phyloP scores from a whole-genome alignment of 2,329 filamentous ascomycete genomes.

The Phaeomoniella chlamydospora region DNA sequence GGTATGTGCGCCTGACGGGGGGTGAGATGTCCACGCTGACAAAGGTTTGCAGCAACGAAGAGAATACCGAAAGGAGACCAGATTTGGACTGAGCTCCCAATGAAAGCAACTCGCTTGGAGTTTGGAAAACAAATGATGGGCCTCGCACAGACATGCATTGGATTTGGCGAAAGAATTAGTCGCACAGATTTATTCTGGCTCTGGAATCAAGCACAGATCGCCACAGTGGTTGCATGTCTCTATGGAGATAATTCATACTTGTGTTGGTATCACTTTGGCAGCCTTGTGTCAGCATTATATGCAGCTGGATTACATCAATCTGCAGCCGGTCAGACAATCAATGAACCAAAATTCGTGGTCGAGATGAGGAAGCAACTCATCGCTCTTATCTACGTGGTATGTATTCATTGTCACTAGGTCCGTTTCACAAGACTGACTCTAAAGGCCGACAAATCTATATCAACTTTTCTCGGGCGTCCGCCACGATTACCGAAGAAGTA shows the following conservation, averaged over 20 bases:
- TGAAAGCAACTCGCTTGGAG: background rate
- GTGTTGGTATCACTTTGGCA: background rate
- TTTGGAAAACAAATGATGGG: background rate
- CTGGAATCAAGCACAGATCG: background rate
- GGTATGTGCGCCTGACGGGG: no score
- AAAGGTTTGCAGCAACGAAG: background rate
- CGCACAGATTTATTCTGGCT: background rate
- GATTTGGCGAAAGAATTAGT: background rate
- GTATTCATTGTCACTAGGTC: no score
- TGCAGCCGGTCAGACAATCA: background rate
- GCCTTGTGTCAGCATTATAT: background rate
- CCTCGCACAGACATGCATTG: background rate
- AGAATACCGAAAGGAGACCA: background rate
- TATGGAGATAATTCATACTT: background rate
- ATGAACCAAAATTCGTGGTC: background rate
- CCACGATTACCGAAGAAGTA: slow-evolving; percentile 28
- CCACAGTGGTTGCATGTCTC: background rate
- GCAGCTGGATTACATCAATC: background rate
- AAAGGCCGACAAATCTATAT: slow-evolving; percentile 32
- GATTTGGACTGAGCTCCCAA: background rate
- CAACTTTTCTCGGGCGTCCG: slow-evolving; percentile 35
- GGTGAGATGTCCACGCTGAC: no score
- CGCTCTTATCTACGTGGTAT: background rate
- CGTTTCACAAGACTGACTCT: no score
- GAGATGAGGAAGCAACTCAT: background rate